A percentile compares a stretch with the other conserved stretches of the same genome.
Evolutionary conservation across 2,329 filamentous ascomycete genomes (phyloP).

Genomic region (Apiospora koreana): DNA sequence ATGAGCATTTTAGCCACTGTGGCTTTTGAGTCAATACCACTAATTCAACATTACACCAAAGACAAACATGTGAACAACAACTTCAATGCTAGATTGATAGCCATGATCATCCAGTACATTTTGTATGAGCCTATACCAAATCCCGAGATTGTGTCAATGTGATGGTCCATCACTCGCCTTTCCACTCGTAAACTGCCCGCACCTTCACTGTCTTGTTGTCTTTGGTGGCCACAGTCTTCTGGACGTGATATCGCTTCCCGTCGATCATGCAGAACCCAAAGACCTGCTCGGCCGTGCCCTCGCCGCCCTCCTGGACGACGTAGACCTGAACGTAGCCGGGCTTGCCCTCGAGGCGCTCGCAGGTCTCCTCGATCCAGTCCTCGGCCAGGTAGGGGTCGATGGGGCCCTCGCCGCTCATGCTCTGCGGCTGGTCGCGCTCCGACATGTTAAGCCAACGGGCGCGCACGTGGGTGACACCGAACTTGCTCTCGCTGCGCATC

Average conservation of each 20-base stretch:
- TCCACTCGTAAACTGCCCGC: slow-evolving; percentile 1
- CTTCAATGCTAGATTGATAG: too few species aligned
- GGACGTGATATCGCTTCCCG: slow-evolving; percentile 1
- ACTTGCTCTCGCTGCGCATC: slow-evolving; percentile 1
- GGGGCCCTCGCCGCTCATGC: background rate
- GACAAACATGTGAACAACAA: background rate
- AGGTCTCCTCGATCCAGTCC: slow-evolving; percentile 2
- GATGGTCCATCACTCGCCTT: background rate
- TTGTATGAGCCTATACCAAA: background rate
- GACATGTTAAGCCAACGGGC: slow-evolving; percentile 2
- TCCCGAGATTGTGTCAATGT: background rate
- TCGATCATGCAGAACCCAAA: slow-evolving; percentile 1
- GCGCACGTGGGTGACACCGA: slow-evolving; percentile 2
- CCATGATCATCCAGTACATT: too few species aligned
- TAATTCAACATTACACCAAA: background rate
- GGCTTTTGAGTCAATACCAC: background rate
- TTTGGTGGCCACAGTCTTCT: slow-evolving; percentile 4
- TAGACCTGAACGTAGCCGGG: slow-evolving; percentile 1
- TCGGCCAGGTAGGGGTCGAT: background rate
- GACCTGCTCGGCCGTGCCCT: background rate
- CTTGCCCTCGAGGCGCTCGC: background rate
- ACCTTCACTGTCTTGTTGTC: background rate
- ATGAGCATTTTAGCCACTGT: background rate
- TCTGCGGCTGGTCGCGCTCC: background rate
- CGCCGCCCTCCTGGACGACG: slow-evolving; percentile 8